These are phyloP conservation scores for Penicillium arizonense DNA, from an alignment of 495 filamentous ascomycete species.

Conservation along the genomic window DNA sequence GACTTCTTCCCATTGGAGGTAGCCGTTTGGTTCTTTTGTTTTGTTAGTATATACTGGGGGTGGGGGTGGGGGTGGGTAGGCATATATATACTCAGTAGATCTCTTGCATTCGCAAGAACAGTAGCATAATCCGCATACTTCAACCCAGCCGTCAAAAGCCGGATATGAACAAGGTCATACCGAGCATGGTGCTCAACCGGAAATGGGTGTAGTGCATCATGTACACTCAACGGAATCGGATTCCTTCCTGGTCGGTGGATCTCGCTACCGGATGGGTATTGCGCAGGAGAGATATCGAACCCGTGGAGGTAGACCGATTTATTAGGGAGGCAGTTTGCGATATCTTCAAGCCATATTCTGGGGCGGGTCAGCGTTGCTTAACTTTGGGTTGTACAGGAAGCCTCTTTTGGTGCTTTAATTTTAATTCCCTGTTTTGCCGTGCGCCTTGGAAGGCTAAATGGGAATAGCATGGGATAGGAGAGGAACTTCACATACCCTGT, in stretches of 20 bases:
- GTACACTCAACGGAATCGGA: constrained; percentile 20
- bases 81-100: constrained; percentile 30
- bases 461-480: no score
- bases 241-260: background rate
- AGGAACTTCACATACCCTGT: constrained; percentile 28
- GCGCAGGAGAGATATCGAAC: constrained; percentile 36
- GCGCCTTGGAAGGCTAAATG: no score
- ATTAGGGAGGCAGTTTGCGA: constrained; percentile 13
- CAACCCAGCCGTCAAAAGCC: constrained; percentile 27
- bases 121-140: constrained; percentile 17
- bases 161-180: constrained; percentile 39
- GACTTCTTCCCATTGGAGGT: constrained; percentile 39
- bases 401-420: no score
- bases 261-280: constrained; percentile 20
- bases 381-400: background rate
- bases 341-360: constrained; percentile 28
- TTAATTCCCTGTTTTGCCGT: no score
- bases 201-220: constrained; percentile 31
- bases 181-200: constrained; percentile 21
- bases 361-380: background rate
- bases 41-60: background rate
- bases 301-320: constrained; percentile 25
- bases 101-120: constrained; percentile 22
- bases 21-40: constrained; percentile 29
- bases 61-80: background rate